phyloP scores from a whole-genome alignment of 139 green algal species.

The Chlamydomonas schloesseri region DNA sequence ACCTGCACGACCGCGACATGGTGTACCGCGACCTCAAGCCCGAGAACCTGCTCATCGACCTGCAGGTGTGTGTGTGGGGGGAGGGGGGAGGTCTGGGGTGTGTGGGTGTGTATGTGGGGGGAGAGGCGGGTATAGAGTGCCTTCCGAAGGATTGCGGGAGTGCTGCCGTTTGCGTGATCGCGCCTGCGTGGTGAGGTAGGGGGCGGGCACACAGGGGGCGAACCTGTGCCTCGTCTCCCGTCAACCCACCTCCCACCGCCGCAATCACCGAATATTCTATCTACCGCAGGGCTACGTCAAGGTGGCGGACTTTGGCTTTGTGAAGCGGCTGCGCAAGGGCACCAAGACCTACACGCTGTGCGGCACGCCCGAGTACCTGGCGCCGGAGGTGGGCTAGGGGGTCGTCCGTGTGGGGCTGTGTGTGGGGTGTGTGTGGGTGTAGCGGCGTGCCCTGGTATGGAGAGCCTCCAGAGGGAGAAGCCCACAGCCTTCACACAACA shows the following conservation, averaged over 20 bases:
- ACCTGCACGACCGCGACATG: conserved; percentile 84
- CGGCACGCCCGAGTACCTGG: conserved; percentile 96
- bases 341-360: conserved; percentile 93
- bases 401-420: no score
- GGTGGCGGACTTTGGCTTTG: conserved; percentile 94
- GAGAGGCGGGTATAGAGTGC: neutral
- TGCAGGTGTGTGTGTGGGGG: conserved; percentile 16
- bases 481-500: no score
- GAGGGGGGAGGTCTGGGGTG: neutral
- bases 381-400: conserved; percentile 80
- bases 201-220: no score
- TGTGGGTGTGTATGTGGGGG: neutral
- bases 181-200: no score
- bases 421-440: no score
- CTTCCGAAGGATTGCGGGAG: neutral
- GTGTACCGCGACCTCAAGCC: conserved; percentile 85
- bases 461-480: no score
- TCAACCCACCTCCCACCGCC: no score
- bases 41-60: conserved; percentile 87
- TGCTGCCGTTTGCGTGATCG: no score
- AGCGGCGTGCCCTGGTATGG: no score
- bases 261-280: no score
- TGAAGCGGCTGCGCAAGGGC: conserved; percentile 81
- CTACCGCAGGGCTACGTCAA: conserved; percentile 77
- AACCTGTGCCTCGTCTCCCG: no score